Conservation (phyloP, 1,139 yeast species). For the Casaregolazyma lundiana region DNA sequence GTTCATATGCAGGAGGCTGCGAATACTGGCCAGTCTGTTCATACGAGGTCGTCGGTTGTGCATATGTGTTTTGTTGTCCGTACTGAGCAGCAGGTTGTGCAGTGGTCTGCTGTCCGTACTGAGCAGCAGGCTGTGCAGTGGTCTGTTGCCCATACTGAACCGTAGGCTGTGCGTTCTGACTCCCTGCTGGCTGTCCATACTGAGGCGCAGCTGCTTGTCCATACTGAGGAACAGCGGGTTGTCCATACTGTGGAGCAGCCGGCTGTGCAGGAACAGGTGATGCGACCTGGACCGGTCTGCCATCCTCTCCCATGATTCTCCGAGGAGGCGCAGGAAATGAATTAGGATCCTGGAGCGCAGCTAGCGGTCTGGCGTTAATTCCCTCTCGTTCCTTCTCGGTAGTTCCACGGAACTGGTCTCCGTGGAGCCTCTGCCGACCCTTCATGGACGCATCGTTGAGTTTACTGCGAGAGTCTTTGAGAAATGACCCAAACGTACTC, state of each 20-base stretch:
- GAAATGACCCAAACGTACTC: conserved; percentile 9
- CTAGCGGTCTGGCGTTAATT: conserved; percentile 32
- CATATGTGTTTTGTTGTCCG: not conserved
- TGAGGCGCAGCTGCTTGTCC: conserved; percentile 11
- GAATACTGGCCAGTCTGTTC: not conserved
- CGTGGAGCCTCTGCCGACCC: conserved; percentile 13
- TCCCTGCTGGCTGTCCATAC: conserved; percentile 5
- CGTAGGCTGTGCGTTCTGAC: conserved; percentile 5
- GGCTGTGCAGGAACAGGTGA: conserved; percentile 16
- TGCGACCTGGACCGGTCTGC: conserved; percentile 19
- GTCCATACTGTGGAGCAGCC: conserved; percentile 12
- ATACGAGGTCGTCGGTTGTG: not conserved
- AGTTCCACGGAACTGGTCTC: conserved; percentile 6
- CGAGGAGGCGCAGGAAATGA: conserved; percentile 54
- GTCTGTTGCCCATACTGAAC: conserved; percentile 17
- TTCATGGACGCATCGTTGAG: conserved; percentile 19
- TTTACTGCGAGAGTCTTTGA: conserved; percentile 20
- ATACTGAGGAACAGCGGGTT: conserved; percentile 11
- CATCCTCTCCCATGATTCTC: conserved; percentile 35
- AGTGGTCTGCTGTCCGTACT: conserved; percentile 19
- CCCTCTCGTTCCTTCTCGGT: conserved; percentile 15
- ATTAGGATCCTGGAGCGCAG: conserved; percentile 38
- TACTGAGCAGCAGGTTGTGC: conserved; percentile 16
- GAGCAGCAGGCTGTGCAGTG: conserved; percentile 4
- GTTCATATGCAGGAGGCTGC: conserved; percentile 12